These are phyloP conservation scores for Rosa hybrid DNA, from an alignment of 331 rosid genomes.

Conservation along the genomic window DNA sequence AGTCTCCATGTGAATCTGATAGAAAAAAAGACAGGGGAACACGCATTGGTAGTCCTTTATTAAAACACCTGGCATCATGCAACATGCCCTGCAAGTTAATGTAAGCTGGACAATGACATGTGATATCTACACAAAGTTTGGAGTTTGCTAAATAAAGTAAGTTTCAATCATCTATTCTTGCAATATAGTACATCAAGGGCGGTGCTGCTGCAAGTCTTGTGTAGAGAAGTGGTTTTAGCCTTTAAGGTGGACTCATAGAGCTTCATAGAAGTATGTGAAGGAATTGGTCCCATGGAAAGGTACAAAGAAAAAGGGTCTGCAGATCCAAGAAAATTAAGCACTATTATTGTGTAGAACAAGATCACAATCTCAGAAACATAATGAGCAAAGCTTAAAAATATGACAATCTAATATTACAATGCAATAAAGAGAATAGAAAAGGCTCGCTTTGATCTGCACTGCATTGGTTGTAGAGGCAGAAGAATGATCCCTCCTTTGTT, in stretches of 20 bases:
- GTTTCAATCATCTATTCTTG: slow-evolving; percentile 9
- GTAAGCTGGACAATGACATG: slow-evolving; percentile 19
- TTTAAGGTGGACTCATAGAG: slow-evolving; percentile 15
- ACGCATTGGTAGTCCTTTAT: slow-evolving; percentile 12
- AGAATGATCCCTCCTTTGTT: not conserved
- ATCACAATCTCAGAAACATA: slow-evolving; percentile 6
- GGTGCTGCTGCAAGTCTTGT: slow-evolving; percentile 15
- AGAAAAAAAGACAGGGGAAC: not conserved
- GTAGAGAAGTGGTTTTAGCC: not conserved
- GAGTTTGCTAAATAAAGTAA: slow-evolving; percentile 5
- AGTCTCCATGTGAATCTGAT: slow-evolving; percentile 41
- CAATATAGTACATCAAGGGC: slow-evolving; percentile 12
- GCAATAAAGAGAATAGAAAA: slow-evolving; percentile 22
- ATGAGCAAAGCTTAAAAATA: slow-evolving; percentile 29
- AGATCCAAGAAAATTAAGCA: slow-evolving; percentile 20
- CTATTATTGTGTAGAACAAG: slow-evolving; percentile 6
- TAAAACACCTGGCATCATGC: slow-evolving; percentile 25
- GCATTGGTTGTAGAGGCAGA: slow-evolving; percentile 27
- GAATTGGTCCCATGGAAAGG: not conserved
- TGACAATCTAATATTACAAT: slow-evolving; percentile 28
- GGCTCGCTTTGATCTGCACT: slow-evolving; percentile 43
- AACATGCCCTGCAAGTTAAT: slow-evolving; percentile 26
- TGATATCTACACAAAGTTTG: slow-evolving; percentile 9
- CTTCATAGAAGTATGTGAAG: not conserved
- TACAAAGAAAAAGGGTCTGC: slow-evolving; percentile 11